A percentile compares a stretch with the other conserved stretches of the same genome.
Conservation (phyloP, 495 filamentous ascomycete genomes). For the Aspergillus saccharolyticus region DNA sequence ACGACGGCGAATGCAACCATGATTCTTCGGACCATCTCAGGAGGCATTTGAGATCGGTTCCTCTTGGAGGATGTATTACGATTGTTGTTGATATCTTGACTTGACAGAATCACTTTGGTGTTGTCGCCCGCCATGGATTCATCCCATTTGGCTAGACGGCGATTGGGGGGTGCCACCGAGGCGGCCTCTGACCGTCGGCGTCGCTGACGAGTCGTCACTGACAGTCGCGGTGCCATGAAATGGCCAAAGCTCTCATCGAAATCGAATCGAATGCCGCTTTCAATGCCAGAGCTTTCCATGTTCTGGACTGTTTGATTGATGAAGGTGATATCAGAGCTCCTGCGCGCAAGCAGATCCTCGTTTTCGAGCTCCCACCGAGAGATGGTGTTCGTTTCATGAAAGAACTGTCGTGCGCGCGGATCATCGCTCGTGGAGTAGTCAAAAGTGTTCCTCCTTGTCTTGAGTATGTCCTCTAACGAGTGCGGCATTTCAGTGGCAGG, state of each 20-base stretch:
- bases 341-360: conserved; percentile 25
- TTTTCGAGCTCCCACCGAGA: conserved; percentile 35
- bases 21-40: conserved; percentile 34
- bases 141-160: conserved; percentile 29
- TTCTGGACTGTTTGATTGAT: conserved; percentile 34
- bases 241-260: conserved; percentile 14
- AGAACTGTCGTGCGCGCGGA: conserved; percentile 20
- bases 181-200: neutral
- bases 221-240: neutral
- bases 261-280: conserved; percentile 33
- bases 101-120: neutral
- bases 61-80: neutral
- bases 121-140: conserved; percentile 16
- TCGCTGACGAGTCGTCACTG: conserved; percentile 10
- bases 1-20: conserved; percentile 70
- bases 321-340: conserved; percentile 20
- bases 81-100: neutral
- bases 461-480: conserved; percentile 29
- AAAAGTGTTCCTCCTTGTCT: conserved; percentile 11
- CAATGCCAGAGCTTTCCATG: conserved; percentile 31
- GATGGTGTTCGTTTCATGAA: conserved; percentile 26
- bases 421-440: conserved; percentile 9
- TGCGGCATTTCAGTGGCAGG: conserved; percentile 12
- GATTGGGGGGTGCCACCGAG: conserved; percentile 6
- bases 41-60: conserved; percentile 17